A percentile compares a stretch with the other conserved stretches of the same genome.
Conservation (phyloP, 1,284 basidiomycete genomes). For the Sphagnurus paluster region DNA sequence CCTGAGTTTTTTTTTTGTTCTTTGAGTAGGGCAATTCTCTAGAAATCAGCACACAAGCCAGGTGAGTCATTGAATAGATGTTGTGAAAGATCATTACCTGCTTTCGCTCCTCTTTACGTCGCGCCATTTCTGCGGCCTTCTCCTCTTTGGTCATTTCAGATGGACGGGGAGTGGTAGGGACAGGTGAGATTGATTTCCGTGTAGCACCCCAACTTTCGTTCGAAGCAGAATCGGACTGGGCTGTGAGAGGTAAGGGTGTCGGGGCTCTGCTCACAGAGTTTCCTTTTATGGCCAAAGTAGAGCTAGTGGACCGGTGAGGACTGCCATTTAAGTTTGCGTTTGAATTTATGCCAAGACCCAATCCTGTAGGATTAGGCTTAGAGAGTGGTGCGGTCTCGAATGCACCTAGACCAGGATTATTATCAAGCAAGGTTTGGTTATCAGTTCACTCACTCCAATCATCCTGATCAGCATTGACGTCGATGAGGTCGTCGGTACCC, state of each 20-base stretch:
- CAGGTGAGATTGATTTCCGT: constrained; percentile 12
- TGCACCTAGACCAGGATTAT: constrained; percentile 51
- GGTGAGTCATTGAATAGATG: not conserved
- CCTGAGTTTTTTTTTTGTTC: constrained; percentile 61
- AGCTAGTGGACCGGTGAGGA: not conserved
- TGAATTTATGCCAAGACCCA: constrained; percentile 11
- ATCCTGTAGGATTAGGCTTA: constrained; percentile 23
- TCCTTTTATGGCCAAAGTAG: constrained; percentile 8
- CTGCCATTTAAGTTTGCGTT: constrained; percentile 5
- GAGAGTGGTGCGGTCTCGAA: constrained; percentile 70
- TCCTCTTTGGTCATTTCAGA: constrained; percentile 78
- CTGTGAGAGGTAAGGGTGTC: constrained; percentile 21
- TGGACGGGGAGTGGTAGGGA: constrained; percentile 25
- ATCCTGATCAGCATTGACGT: constrained; percentile 86
- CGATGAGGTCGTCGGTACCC: constrained; percentile 81
- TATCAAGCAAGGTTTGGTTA: not conserved
- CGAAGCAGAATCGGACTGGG: constrained; percentile 15
- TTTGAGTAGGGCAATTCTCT: constrained; percentile 72
- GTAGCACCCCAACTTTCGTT: constrained; percentile 24
- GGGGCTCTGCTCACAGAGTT: constrained; percentile 8
- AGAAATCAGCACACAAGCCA: constrained; percentile 7
- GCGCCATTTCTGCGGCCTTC: constrained; percentile 85
- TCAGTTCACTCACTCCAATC: constrained; percentile 77
- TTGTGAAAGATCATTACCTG: constrained; percentile 46
- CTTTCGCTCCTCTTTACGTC: constrained; percentile 86